Evolutionary conservation across 352 stramenopile genomes (phyloP).

Genomic region (Plasmopara viticola): DNA sequence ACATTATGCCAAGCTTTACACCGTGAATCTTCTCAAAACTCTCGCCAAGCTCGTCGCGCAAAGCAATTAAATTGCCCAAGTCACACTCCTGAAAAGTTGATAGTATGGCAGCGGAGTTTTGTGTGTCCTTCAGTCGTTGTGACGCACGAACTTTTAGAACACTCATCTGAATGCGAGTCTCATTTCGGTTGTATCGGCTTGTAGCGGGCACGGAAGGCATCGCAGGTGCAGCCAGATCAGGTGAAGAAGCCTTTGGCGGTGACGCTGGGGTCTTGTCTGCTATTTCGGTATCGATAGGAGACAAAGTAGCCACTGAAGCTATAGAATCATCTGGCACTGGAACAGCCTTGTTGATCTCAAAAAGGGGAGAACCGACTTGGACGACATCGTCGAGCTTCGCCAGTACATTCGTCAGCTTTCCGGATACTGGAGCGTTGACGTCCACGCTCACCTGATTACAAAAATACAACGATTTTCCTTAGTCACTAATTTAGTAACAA

Average conservation of each 20-base stretch:
- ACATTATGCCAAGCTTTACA: constrained; percentile 99
- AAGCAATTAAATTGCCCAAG: constrained; percentile 93
- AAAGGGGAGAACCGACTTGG: constrained; percentile 81
- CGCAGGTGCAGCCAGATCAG: constrained; percentile 24
- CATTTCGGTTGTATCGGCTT: constrained; percentile 51
- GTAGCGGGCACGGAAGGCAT: constrained; percentile 11
- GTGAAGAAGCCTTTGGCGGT: constrained; percentile 19
- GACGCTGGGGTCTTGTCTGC: constrained; percentile 20
- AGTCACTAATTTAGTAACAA: neutral
- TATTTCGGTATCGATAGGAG: constrained; percentile 10
- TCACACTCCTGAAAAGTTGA: constrained; percentile 99
- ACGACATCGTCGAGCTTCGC: constrained; percentile 95
- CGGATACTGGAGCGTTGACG: constrained; percentile 86
- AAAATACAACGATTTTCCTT: neutral
- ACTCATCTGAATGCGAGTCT: constrained; percentile 92
- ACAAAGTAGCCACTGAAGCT: constrained; percentile 11
- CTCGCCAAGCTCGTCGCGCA: constrained; percentile 87
- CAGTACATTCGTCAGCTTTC: constrained; percentile 90
- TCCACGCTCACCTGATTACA: constrained; percentile 76
- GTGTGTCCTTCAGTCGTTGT: constrained; percentile 94
- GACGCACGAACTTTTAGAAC: constrained; percentile 93
- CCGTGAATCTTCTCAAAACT: constrained; percentile 96
- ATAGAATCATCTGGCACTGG: constrained; percentile 17
- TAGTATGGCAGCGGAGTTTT: constrained; percentile 98
- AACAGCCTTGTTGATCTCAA: constrained; percentile 32